Evolutionary conservation across 768 basidiomycete species (phyloP), one percentile per base, ranked within the genome.

Genomic region (Candolleomyces aberdarensis): DNA sequence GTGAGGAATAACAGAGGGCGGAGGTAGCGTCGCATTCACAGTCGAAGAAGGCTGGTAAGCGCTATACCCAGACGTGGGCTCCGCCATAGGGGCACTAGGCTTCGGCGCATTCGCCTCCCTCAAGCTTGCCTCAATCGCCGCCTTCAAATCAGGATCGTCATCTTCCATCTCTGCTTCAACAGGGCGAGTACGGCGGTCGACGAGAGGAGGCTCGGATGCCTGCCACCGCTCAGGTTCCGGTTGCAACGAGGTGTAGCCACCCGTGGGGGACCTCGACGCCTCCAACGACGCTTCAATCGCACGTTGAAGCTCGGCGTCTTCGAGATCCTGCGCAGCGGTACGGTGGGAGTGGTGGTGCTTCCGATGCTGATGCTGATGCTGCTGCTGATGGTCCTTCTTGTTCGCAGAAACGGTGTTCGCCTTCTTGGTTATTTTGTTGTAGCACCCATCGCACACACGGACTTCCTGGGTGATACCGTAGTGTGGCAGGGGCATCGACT

Each of bases 101-200:
- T 80, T 85, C 0, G 89, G 88, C 11, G 90, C 87, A 61, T 80
- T 86, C 3, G 84, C 88, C 67, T 99, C 97, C n/a, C 87, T 81
- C 63, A 99, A 73, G 70, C 91, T 94, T 0, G 97, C 97, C 70
- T 98, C 94, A 55, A 99, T 99, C 0, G 97, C 97, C 19, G 96
- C 92, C 61, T 81, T 85, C 19, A 99, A 78, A 60, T 98, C 95
- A 11, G 91, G 91, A 72, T 99, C 96, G 3, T 96, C 91, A 36
- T 96, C 96, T 11, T 93, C 85, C 3, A 72, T 76, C 15, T 69
- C 65, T 14, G 61, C 32, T 32, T 75, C 63, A 56, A 62, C 56
- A 53, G 80, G 74, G 15, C 81, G 83, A 56, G 80, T 81, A 58
- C 71, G 74, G 50, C 79, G 76, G 67, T 85, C 85, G 59, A 88